Evolutionary conservation across 2,329 filamentous ascomycete genomes (phyloP).

Genomic region (Sporothrix curviconia): DNA sequence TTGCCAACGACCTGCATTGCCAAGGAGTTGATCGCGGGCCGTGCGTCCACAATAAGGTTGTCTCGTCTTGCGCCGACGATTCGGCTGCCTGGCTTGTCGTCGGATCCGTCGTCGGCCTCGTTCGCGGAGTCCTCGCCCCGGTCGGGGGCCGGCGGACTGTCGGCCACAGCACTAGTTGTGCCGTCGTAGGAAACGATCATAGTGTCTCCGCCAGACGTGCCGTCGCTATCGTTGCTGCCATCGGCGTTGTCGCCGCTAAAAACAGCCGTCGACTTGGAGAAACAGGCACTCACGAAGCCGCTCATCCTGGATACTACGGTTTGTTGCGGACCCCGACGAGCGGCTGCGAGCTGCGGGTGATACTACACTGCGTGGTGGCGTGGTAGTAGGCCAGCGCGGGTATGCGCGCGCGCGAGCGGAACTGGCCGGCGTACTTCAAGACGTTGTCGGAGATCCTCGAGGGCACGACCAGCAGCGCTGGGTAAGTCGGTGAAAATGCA

Average conservation of each 20-base stretch:
- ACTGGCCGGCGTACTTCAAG: conserved; percentile 84
- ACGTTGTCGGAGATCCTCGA: conserved; percentile 92
- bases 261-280: conserved; percentile 58
- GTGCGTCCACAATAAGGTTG: conserved; percentile 92
- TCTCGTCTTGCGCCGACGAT: conserved; percentile 81
- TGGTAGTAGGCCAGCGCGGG: conserved; percentile 92
- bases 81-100: conserved; percentile 54
- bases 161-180: background rate
- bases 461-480: conserved; percentile 75
- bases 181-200: conserved; percentile 9
- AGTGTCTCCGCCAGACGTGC: background rate
- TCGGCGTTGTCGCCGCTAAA: conserved; percentile 26
- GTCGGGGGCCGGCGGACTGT: conserved; percentile 33
- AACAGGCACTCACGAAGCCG: conserved; percentile 88
- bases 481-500: conserved; percentile 87
- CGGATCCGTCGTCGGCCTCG: conserved; percentile 22
- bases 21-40: conserved; percentile 87
- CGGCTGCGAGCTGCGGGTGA: conserved; percentile 90
- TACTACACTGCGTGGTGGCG: conserved; percentile 91
- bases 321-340: conserved; percentile 77
- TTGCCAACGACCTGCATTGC: conserved; percentile 90
- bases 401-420: conserved; percentile 82
- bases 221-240: conserved; percentile 15
- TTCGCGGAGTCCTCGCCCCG: conserved; percentile 38
- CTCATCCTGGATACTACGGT: conserved; percentile 92